Percentiles rank a stretch among this genome's conserved stretches.
These are phyloP conservation scores for Leccinum disarticulatum DNA, from an alignment of 768 basidiomycete genomes.

Conservation along the genomic window DNA sequence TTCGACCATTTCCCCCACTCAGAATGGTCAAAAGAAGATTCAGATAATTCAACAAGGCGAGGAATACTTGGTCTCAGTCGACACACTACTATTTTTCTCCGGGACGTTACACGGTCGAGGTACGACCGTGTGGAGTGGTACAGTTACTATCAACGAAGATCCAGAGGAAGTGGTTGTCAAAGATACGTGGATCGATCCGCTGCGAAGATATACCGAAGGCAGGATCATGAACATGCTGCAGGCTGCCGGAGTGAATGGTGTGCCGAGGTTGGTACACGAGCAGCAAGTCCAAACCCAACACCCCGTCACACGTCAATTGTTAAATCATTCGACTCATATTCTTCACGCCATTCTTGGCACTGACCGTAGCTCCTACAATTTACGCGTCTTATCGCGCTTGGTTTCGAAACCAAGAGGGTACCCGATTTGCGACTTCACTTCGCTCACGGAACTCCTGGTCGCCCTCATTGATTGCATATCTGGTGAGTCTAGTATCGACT, in stretches of 20 bases:
- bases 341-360: not conserved
- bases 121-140: slow-evolving; percentile 1
- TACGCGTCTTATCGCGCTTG: not conserved
- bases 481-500: not conserved
- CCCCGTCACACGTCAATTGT: not conserved
- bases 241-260: not conserved
- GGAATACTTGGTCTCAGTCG: not conserved
- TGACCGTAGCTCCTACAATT: not conserved
- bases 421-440: not conserved
- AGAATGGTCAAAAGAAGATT: not conserved
- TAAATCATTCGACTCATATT: slow-evolving; percentile 4
- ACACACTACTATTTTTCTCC: not conserved
- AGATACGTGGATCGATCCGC: slow-evolving; percentile 7
- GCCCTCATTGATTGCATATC: not conserved
- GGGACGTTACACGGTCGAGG: slow-evolving; percentile 2
- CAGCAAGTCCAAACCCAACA: slow-evolving; percentile 1
- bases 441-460: not conserved
- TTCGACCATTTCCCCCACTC: not conserved
- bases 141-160: not conserved
- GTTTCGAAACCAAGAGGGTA: not conserved
- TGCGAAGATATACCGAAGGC: not conserved
- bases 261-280: slow-evolving; percentile 1
- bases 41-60: not conserved
- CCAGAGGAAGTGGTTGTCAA: slow-evolving; percentile 5
- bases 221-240: not conserved